Evolutionary conservation across 495 filamentous ascomycete genomes (phyloP), one percentile per base, ranked within the genome.

Genomic region (Penicillium chermesinum): DNA sequence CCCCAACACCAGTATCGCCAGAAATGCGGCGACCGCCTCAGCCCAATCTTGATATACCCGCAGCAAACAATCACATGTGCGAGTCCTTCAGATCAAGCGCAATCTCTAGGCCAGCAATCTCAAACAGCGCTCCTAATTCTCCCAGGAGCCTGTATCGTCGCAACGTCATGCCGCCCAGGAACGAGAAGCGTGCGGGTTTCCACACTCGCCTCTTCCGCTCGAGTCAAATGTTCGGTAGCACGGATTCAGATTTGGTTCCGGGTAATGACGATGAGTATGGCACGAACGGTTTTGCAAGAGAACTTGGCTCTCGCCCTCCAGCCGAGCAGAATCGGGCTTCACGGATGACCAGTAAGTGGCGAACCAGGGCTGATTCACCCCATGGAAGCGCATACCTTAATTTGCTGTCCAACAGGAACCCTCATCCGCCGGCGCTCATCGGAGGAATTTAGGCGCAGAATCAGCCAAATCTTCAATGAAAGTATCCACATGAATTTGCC

Each of bases 381-480:
- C 25, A n/a, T n/a, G n/a, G n/a, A n/a, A n/a, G n/a, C n/a, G n/a
- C n/a, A n/a, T n/a, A n/a, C n/a, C n/a, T n/a, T n/a, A n/a, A n/a
- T n/a, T n/a, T n/a, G n/a, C n/a, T n/a, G n/a, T n/a, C n/a, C n/a
- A n/a, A n/a, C 18, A 68, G 67, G 51, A 35, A 27, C 12, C 13
- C 14, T 36, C 16, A 59, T 62, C 48, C 57, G 51, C 40, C 57
- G 65, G 30, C 62, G 58, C 35, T 68, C 66, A n/a, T 70, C 66
- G 1, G 66, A 68, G 41, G 63, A 68, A 34, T 66, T 69, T 38
- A 62, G 69, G 46, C 65, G 66, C 22, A 60, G 46, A 37, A 61
- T 70, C 44, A 72, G 66, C 56, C 54, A 55, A 35, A 61, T 72
- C 5, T 65, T 72, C 52, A 67, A 70, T 44, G 66, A 72, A 13